These are phyloP conservation scores for Cryomyces minteri DNA, from an alignment of 495 filamentous ascomycete species.

Conservation along the genomic window DNA sequence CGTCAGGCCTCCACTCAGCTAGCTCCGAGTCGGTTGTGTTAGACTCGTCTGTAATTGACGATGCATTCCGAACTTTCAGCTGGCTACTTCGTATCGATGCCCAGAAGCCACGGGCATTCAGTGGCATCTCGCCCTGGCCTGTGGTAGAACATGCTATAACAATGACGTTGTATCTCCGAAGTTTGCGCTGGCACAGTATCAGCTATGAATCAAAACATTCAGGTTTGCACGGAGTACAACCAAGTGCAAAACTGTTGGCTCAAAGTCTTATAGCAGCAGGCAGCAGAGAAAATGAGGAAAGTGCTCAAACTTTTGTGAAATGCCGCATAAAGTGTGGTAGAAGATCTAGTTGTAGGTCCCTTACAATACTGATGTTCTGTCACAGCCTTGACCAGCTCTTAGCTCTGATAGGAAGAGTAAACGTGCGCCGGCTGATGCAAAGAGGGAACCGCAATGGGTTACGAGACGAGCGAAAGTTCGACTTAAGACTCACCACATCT, in stretches of 20 bases:
- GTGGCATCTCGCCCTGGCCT: constrained; percentile 82
- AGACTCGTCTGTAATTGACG: no score
- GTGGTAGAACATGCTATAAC: constrained; percentile 81
- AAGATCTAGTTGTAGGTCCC: no score
- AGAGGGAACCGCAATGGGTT: background rate
- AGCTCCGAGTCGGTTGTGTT: no score
- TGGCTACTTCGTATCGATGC: constrained; percentile 60
- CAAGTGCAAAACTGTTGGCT: background rate
- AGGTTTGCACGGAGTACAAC: background rate
- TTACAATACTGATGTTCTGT: no score
- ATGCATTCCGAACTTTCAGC: constrained; percentile 26
- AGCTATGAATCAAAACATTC: background rate
- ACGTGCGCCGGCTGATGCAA: background rate
- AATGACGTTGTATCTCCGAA: constrained; percentile 38
- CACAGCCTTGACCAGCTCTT: no score
- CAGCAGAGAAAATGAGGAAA: no score
- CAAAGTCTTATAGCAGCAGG: no score
- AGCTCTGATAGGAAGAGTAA: no score
- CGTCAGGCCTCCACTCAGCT: no score
- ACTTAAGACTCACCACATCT: constrained; percentile 40
- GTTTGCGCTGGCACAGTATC: constrained; percentile 3
- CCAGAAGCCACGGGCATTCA: constrained; percentile 69
- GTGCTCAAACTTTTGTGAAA: no score
- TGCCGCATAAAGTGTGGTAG: no score
- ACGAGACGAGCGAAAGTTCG: no score